Evolutionary conservation across 2,329 filamentous ascomycete species (phyloP).

Genomic region (Fusarium devonianum): DNA sequence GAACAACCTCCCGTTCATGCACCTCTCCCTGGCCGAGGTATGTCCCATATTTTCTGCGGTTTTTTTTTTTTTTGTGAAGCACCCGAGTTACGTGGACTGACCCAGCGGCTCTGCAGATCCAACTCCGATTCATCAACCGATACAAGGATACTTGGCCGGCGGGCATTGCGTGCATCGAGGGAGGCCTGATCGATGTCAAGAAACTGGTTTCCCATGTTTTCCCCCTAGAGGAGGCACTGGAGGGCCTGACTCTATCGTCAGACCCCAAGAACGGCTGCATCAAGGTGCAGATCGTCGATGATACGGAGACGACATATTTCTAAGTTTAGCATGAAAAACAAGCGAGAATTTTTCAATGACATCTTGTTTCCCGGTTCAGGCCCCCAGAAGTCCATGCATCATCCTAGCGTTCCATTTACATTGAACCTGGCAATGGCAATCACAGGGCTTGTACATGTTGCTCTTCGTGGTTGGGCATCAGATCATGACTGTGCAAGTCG

Average conservation of each 20-base stretch:
- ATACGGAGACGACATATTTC: conserved; percentile 37
- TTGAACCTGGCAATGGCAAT: background rate
- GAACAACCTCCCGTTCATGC: conserved; percentile 73
- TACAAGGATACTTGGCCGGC: conserved; percentile 75
- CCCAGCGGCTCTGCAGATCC: conserved; percentile 51
- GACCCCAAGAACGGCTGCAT: conserved; percentile 46
- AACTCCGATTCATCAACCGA: conserved; percentile 74
- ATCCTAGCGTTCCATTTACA: background rate
- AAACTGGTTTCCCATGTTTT: conserved; percentile 67
- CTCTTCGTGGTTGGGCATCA: no score
- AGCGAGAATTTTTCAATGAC: conserved; percentile 3
- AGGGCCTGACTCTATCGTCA: conserved; percentile 52
- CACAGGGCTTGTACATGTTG: no score
- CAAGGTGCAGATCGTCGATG: conserved; percentile 49
- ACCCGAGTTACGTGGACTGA: background rate
- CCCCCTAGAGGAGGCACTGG: conserved; percentile 65
- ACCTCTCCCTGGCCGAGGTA: conserved; percentile 67
- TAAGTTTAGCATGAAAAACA: conserved; percentile 23
- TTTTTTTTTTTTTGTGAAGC: background rate
- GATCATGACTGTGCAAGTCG: background rate
- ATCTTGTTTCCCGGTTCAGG: background rate
- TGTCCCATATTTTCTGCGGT: no score
- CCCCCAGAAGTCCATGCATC: background rate
- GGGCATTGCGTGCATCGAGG: conserved; percentile 66
- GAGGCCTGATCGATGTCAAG: conserved; percentile 67